Evolutionary conservation across 2,329 filamentous ascomycete species (phyloP), one percentile per base, ranked within the genome.

Genomic region (Ciborinia camelliae): DNA sequence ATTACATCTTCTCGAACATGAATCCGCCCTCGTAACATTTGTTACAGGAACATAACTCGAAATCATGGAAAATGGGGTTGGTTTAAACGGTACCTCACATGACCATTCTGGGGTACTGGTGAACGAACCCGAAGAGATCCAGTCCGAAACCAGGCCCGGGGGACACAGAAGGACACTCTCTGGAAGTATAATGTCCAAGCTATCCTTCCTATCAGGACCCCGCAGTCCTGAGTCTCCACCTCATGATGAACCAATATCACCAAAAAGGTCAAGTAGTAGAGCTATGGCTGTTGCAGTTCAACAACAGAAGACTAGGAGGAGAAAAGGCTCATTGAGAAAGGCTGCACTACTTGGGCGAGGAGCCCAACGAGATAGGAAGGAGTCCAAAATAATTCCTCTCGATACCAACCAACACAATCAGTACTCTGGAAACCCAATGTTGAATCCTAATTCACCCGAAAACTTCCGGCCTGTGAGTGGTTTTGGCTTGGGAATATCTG

Each of bases 291-390:
- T 72, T 39, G 74, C 72, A 12, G 71, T 75, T 54, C 79, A 79
- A 72, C 81, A 77, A 73, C 81, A 76, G 75, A 82, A 77, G 75
- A 86, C 86, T 54, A 82, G 92, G 63, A 87, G 88, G 71, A 86
- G 93, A 66, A 90, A 90, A 74, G 92, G 92, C 4, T 97, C 93
- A 14, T 80, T 97, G 75, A 85, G 93, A 66, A 97, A 97, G 77
- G 91, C 91, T 14, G 92, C 92, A 32, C 81, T 97, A 57, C 81
- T 97, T 23, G 91, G 91, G 20, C 89, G 90, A 68, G 88, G 89
- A 67, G 85, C 82, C 63, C 86, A 84, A 75, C 82, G 84, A 66
- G 86, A 85, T 70, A 82, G 78, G 72, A 83, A 79, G 69, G 86
- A 86, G 64, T 77, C 76, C 64, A 83, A 80, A 63, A 62, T 65